Evolutionary conservation across 345 rosid species (phyloP), one percentile per base, ranked within the genome.

Genomic region (Trapa bicornis): DNA sequence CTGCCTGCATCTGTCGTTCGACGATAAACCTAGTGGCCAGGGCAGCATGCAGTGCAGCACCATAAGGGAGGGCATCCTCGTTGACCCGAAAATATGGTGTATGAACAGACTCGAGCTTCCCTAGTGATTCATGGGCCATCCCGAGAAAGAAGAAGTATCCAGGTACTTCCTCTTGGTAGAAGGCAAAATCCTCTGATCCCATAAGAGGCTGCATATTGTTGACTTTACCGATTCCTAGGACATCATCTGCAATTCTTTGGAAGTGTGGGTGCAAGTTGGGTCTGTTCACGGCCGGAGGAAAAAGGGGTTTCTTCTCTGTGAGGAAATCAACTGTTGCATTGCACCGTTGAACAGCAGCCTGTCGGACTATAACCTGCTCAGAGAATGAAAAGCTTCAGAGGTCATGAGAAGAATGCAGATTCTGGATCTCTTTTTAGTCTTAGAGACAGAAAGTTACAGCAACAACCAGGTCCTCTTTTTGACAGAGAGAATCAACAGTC

Each of bases 181-280:
- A 94, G 0, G 95, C 66, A 76, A 94, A 94, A 72, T 90, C 98
- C 73, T 94, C 99, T 13, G 96, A 77, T 64, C 96, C 96, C 96
- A 87, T 94, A 75, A 85, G 7, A 9, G 89, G 96, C 64, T 83
- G 79, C 89, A 84, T 86, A 45, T 73, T 81, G 5, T 73, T 70
- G 17, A 85, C 74, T 67, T 84, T 88, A 61, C 75, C 65, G 33
- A 0, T 39, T 17, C 97, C 98, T 13, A 93, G 84, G 86, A 90
- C 37, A 64, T 83, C 89, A 9, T 80, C 77, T 0, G 94, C 89
- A 39, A 87, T 80, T 45, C 69, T 75, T 71, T 47, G 65, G 82
- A 90, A 88, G 77, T 76, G 75, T 66, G 65, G 64, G 33, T 90
- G 92, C 75, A 94, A 70, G 69, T 53, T 67, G 67, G 86, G 70